phyloP scores from a whole-genome alignment of 2,329 filamentous ascomycete genomes.

The Fusarium sp. region DNA sequence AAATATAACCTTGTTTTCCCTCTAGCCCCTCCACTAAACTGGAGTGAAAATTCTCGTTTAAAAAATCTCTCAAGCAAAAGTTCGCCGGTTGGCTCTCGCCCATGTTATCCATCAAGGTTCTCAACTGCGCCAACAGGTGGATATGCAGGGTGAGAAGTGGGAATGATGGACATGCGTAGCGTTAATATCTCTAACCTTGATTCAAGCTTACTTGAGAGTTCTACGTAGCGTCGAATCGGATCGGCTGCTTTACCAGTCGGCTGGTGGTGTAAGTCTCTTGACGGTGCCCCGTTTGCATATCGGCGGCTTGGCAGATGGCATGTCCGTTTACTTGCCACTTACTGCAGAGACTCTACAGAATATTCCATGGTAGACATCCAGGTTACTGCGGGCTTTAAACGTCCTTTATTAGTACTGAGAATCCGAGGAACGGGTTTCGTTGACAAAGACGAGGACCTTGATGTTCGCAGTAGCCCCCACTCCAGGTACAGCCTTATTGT shows the following conservation, averaged over 20 bases:
- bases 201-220: slow-evolving; percentile 18
- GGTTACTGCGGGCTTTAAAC: neutral
- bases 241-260: neutral
- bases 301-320: neutral
- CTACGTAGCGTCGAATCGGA: slow-evolving; percentile 12
- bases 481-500: neutral
- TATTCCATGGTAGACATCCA: slow-evolving; percentile 20
- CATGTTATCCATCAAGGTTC: slow-evolving; percentile 44
- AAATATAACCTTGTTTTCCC: slow-evolving; percentile 39
- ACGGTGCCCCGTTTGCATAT: slow-evolving; percentile 11
- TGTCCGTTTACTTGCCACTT: slow-evolving; percentile 6
- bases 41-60: too few species aligned
- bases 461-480: slow-evolving; percentile 30
- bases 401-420: slow-evolving; percentile 4
- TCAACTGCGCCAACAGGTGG: slow-evolving; percentile 25
- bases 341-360: neutral
- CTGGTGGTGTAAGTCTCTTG: slow-evolving; percentile 1
- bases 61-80: slow-evolving; percentile 24
- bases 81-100: slow-evolving; percentile 16
- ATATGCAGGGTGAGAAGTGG: neutral
- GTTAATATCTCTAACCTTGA: slow-evolving; percentile 19
- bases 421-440: neutral
- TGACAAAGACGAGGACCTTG: slow-evolving; percentile 42
- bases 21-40: neutral
- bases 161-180: neutral